Conservation (phyloP, 164 flowering plant genomes). For the Umbilicus rupestris region DNA sequence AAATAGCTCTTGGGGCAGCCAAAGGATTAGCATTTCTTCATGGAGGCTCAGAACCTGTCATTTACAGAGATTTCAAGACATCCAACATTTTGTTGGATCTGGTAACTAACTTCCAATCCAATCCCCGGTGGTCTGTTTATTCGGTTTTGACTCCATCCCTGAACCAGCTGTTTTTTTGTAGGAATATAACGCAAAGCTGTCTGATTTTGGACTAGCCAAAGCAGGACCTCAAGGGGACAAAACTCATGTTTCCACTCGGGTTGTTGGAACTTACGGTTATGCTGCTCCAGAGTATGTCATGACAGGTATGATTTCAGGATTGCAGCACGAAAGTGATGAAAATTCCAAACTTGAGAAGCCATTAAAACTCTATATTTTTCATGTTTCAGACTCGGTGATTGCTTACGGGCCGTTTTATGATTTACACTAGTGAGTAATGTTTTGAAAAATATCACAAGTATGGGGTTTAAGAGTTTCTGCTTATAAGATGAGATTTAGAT, state of each 20-base stretch:
- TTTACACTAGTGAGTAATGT: no score
- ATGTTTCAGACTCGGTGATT: no score
- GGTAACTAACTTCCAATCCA: slow-evolving; percentile 23
- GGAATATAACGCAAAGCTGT: slow-evolving; percentile 97
- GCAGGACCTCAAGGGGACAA: slow-evolving; percentile 95
- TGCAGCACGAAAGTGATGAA: background rate
- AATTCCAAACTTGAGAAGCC: no score
- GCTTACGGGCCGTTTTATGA: background rate
- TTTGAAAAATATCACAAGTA: no score
- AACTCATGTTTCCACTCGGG: slow-evolving; percentile 95
- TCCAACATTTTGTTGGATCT: slow-evolving; percentile 92
- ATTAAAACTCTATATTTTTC: no score
- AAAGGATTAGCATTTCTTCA: slow-evolving; percentile 95
- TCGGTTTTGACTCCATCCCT: background rate
- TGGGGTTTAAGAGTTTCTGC: no score
- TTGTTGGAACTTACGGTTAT: slow-evolving; percentile 94
- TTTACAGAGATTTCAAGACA: slow-evolving; percentile 92
- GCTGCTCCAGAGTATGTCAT: slow-evolving; percentile 99
- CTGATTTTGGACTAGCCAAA: slow-evolving; percentile 96
- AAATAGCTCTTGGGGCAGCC: slow-evolving; percentile 92
- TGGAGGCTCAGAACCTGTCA: slow-evolving; percentile 69
- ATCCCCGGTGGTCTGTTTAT: background rate
- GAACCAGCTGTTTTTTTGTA: slow-evolving; percentile 17
- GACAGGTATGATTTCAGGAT: slow-evolving; percentile 54
- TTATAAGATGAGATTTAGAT: no score